A percentile compares a stretch with the other conserved stretches of the same genome.
Conservation (phyloP, 148 eudicot species). For the Rhododendron mucronatum region DNA sequence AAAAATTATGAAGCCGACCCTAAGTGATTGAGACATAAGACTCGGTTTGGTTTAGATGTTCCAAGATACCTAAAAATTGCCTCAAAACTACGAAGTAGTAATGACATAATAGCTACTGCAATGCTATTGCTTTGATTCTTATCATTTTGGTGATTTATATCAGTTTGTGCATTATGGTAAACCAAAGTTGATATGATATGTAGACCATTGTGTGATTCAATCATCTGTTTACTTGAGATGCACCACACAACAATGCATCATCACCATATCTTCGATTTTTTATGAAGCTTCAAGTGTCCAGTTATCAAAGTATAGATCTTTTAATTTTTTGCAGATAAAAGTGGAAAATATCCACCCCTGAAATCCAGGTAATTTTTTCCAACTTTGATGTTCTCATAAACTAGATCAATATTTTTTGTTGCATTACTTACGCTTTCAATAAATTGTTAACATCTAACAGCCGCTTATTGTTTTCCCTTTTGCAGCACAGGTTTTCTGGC, state of each 20-base stretch:
- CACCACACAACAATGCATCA: background rate
- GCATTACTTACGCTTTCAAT: background rate
- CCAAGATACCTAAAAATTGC: background rate
- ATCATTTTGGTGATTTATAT: background rate
- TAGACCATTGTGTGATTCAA: background rate
- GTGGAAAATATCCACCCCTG: slow-evolving; percentile 10
- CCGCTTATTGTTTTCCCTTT: slow-evolving; percentile 3
- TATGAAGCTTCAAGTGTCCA: background rate
- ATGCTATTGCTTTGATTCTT: background rate
- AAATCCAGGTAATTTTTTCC: slow-evolving; percentile 11
- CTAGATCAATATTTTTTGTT: background rate
- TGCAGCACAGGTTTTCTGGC: slow-evolving; percentile 47
- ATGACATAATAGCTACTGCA: background rate
- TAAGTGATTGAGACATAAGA: too few species aligned
- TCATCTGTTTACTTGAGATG: background rate
- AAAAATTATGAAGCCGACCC: too few species aligned
- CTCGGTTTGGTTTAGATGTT: background rate
- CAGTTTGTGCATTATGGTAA: background rate
- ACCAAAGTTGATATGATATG: background rate
- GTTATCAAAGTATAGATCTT: background rate
- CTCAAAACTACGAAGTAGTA: background rate
- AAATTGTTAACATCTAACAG: slow-evolving; percentile 2
- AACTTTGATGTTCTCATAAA: background rate
- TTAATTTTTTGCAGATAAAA: slow-evolving; percentile 13
- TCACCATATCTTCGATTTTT: background rate